A percentile compares a stretch with the other conserved stretches of the same genome.
These are phyloP conservation scores for Globisporangium parvum DNA, from an alignment of 352 stramenopile species.

Conservation along the genomic window DNA sequence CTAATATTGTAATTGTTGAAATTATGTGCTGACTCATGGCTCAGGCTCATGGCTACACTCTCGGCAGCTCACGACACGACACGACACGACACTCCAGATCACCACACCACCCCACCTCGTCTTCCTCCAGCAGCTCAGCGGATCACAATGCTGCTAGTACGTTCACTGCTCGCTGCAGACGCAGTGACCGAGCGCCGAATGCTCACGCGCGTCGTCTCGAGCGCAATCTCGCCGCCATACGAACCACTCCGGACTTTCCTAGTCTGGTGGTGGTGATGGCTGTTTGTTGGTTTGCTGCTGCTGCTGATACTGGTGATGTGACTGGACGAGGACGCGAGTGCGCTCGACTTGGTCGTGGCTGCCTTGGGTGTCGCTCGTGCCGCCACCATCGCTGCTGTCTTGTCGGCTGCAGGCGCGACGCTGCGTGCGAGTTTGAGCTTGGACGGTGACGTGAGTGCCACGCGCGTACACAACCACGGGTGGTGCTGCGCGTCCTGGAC, in stretches of 20 bases:
- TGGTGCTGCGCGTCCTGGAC: constrained; percentile 45
- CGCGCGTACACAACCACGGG: constrained; percentile 26
- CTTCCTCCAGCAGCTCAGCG: too few species aligned
- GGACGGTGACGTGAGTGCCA: too few species aligned
- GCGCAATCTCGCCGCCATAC: constrained; percentile 48
- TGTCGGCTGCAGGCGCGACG: too few species aligned
- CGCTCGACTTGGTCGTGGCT: not conserved
- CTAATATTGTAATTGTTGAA: too few species aligned
- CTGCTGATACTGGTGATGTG: not conserved
- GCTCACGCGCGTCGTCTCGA: constrained; percentile 50
- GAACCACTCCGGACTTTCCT: constrained; percentile 15
- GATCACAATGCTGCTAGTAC: not conserved
- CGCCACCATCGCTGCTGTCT: too few species aligned
- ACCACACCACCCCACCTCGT: too few species aligned
- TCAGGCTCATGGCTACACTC: too few species aligned
- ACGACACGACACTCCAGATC: too few species aligned
- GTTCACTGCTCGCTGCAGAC: not conserved
- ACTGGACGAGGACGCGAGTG: not conserved
- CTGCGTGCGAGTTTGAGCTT: too few species aligned
- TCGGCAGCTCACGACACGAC: too few species aligned
- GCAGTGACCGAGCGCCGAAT: constrained; percentile 18
- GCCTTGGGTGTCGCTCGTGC: too few species aligned
- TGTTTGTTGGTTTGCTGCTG: not conserved
- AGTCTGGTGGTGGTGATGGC: constrained; percentile 12
- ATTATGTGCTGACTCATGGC: too few species aligned